Conservation (phyloP, 2,329 filamentous ascomycete species). For the Tolypocladium inflatum region DNA sequence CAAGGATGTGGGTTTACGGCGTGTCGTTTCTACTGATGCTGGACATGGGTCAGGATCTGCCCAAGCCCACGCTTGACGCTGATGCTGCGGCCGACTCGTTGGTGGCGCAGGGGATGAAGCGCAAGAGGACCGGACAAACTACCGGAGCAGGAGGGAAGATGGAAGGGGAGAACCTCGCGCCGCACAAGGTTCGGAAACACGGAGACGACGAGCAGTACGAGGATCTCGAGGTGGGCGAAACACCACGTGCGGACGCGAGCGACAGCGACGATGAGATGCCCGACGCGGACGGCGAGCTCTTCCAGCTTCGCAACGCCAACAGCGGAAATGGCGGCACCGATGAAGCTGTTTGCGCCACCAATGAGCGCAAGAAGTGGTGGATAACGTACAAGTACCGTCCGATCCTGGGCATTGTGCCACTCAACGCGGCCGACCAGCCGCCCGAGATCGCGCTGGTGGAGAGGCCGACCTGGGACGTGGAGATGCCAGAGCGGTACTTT, state of each 20-base stretch:
- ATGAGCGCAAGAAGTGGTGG: conserved; percentile 47
- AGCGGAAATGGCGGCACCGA: conserved; percentile 6
- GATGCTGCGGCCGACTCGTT: conserved; percentile 20
- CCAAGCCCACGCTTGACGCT: conserved; percentile 16
- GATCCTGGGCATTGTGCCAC: conserved; percentile 64
- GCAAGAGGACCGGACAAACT: conserved; percentile 40
- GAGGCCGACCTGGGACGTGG: conserved; percentile 73
- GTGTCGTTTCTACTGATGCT: conserved; percentile 87
- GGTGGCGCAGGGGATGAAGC: conserved; percentile 33
- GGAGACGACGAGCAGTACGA: conserved; percentile 30
- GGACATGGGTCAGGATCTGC: conserved; percentile 65
- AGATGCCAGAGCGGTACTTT: conserved; percentile 63
- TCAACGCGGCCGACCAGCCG: conserved; percentile 27
- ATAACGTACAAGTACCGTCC: conserved; percentile 88
- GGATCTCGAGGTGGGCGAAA: conserved; percentile 28
- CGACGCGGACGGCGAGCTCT: conserved; percentile 22
- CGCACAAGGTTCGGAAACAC: conserved; percentile 32
- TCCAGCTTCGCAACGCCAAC: conserved; percentile 21
- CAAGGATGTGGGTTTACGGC: conserved; percentile 79
- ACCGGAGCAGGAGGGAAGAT: conserved; percentile 46
- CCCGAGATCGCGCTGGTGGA: conserved; percentile 84
- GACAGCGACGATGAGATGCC: conserved; percentile 29
- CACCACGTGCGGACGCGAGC: conserved; percentile 21
- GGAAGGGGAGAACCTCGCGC: conserved; percentile 32
- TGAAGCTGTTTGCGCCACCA: conserved; percentile 12